Evolutionary conservation across 2,329 filamentous ascomycete species (phyloP), one percentile per base, ranked within the genome.

Genomic region (Colletotrichum cordylinicola): DNA sequence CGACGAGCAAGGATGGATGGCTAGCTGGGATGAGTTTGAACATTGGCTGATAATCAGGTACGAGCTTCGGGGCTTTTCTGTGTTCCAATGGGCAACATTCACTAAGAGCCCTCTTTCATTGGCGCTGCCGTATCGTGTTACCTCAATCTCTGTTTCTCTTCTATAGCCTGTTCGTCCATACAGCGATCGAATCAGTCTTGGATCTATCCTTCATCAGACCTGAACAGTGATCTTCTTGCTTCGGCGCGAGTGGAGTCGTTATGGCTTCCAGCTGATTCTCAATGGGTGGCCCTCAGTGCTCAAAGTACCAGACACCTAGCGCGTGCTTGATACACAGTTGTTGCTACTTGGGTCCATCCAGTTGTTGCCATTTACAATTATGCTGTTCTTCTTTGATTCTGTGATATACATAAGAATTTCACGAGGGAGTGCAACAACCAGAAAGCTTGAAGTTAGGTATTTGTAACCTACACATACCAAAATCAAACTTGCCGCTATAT

Each of bases 91-190:
- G 39, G 18, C 4, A 43, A 43, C 18, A 16, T 6, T 9, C 9
- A 8, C 16, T 0, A 16, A 18, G 8, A 18, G 7, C 7, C 37
- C 18, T 39, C 37, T 0, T 39, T 18, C 18, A 39, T 43, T 43
- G 6, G 39, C 18, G 39, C n/a, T 12, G 18, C 0, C 1, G 18
- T 43, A n/a, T 43, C 2, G n/a, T n/a, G 8, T 43, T 5, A 10
- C 0, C 1, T 10, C 39, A 43, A 43, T 10, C 0, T 0, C 39
- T n/a, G 0, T 43, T 0, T 43, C 0, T 1, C n/a, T n/a, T 43
- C n/a, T 43, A n/a, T n/a, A 43, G 18, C 16, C 39, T 6, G 1
- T 9, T 43, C 16, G 2, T 1, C 16, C 15, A 39, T 2, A 39
- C 37, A 39, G 37, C 13, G 35, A 37, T 37, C 35, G 15, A 37